Percentiles rank a stretch among this genome's conserved stretches.
These are phyloP conservation scores for Mycena capillaripes DNA, from an alignment of 768 basidiomycete species.

Conservation along the genomic window DNA sequence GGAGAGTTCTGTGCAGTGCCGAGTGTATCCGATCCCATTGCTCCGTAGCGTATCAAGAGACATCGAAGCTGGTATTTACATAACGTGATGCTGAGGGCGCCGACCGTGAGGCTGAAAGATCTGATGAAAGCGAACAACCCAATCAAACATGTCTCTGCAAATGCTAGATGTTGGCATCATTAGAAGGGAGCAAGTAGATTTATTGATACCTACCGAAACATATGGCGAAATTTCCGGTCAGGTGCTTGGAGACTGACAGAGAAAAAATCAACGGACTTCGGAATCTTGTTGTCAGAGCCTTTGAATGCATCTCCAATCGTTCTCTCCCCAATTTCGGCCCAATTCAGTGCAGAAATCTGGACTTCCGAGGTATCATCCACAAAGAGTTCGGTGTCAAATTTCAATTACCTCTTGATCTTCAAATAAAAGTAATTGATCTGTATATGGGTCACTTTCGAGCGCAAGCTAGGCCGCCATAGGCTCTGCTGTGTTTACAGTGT, in stretches of 20 bases:
- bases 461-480: no score
- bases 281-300: background rate
- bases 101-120: background rate
- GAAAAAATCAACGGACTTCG: background rate
- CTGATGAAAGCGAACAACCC: no score
- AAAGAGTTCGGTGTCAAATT: background rate
- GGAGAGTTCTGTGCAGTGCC: no score
- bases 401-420: slow-evolving; percentile 1
- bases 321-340: background rate
- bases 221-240: background rate
- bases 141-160: no score
- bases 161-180: no score
- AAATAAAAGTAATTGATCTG: background rate
- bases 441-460: background rate
- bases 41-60: slow-evolving; percentile 32
- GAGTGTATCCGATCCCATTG: no score
- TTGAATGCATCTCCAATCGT: background rate
- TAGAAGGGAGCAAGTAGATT: no score
- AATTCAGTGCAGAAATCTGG: background rate
- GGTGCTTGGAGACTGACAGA: background rate
- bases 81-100: slow-evolving; percentile 26
- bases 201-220: background rate
- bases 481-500: no score
- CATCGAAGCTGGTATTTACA: slow-evolving; percentile 29
- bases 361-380: no score